Percentiles rank a stretch among this genome's conserved stretches.
Conservation (phyloP, 108 stramenopile genomes). For the Cylindrotheca closterium region DNA sequence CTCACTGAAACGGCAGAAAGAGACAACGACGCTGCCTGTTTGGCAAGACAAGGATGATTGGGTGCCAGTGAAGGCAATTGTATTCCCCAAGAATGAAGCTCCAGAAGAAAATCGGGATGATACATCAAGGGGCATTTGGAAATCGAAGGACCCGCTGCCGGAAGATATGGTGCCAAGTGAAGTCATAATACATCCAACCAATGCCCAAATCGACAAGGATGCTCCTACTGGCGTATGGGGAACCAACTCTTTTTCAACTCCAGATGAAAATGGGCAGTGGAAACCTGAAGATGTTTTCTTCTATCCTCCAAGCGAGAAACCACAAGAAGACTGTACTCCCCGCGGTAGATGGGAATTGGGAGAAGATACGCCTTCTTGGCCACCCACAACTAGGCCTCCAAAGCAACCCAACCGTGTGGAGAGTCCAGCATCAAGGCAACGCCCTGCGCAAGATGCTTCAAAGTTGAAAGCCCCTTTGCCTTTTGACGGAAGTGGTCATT, state of each 20-base stretch:
- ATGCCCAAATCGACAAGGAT: conserved; percentile 2
- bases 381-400: conserved; percentile 1
- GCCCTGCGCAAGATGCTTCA: too few relatives aligned
- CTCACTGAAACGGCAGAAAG: neutral
- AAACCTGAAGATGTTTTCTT: conserved; percentile 23
- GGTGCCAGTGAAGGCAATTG: neutral
- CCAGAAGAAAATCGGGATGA: neutral
- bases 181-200: neutral
- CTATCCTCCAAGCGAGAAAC: conserved; percentile 14
- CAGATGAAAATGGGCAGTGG: conserved; percentile 17
- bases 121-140: neutral
- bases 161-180: neutral
- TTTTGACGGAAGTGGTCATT: too few relatives aligned
- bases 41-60: neutral
- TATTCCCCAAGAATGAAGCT: neutral
- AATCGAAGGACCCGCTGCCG: neutral
- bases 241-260: conserved; percentile 2
- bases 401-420: neutral
- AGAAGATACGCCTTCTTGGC: neutral
- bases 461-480: too few relatives aligned
- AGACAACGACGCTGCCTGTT: neutral
- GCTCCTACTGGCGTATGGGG: conserved; percentile 18
- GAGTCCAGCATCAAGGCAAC: too few relatives aligned
- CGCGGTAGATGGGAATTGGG: conserved; percentile 11
- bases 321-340: conserved; percentile 1